Base-by-base conservation (phyloP, 1,139 yeast genomes). In the Magnusiomyces starmeri region DNA sequence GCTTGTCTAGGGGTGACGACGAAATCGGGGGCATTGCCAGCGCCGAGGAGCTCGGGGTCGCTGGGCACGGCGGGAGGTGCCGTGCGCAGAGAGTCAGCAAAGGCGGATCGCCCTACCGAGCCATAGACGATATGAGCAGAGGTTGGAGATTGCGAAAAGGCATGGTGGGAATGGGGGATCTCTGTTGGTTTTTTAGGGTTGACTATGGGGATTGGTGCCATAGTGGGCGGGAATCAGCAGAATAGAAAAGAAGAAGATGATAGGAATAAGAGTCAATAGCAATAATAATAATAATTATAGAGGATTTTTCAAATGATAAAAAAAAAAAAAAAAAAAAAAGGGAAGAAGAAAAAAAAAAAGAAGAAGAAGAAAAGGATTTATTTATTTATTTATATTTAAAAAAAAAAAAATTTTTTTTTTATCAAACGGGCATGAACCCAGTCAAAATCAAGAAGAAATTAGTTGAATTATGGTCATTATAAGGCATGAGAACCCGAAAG, bases 51-150 rank as follows among this genome's bases (percentile, higher is more conserved):
- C 9, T 20, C 39, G 9, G 29, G 21, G n/a, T 29, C 27, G 14
- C 48, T 20, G 14, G 10, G 26, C 14, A 9, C 32, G 4, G 4
- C 24, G 24, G 25, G 18, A 22, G 43, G 49, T 29, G 20, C 39
- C 43, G 18, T 27, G 26, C 4, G 22, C 24, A 32, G 46, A 21
- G 57, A 54, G 46, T 60, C 64, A 39, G 64, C 60, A 54, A 51
- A 37, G 2, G 51, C 54, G 8, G 53, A 57, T 7, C 70, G 62
- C 14, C 71, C 71, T 1, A 64, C 59, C 10, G 70, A 66, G 24
- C 69, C 70, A 40, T 48, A 44, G 49, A 43, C 44, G 18, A 43
- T 41, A 10, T 48, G 54, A 7, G 52, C 49, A 12, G 39, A 29
- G 32, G 44, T 18, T 1, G 54, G 54, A 16, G 54, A 48, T 29